Base-by-base conservation (phyloP, 169 alveolate species). In the Plasmodium malariae region DNA sequence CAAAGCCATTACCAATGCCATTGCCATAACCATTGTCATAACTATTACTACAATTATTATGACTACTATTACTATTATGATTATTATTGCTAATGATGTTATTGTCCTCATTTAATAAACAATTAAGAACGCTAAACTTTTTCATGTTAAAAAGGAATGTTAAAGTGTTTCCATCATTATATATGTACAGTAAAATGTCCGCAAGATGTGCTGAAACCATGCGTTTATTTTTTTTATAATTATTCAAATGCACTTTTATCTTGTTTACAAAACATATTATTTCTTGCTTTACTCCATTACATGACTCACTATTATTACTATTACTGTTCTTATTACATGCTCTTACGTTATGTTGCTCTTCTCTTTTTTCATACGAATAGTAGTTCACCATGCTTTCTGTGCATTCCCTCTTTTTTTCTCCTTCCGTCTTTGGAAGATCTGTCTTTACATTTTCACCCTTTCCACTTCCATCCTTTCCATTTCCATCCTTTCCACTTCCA, bases 191-290 rank as follows among this genome's bases (percentile, higher is more conserved):
- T 28, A 78, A 28, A 0, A 78, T 67, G 45, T 78, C 89, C 2
- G 74, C 60, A 12, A 78, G 3, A 7, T 78, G 89, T 11, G 63
- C 36, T 0, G 89, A 78, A 62, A 78, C 19, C 89, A 78, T 78
- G 26, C 89, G 24, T 51, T 78, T 78, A 49, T 43, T 78, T 68
- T 68, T 40, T 63, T 63, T 78, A 55, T 78, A 40, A 78, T 78
- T 63, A 78, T 78, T 78, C 26, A 78, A 17, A 78, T 78, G 76
- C 14, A 78, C 30, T 36, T 78, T 78, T 2, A 37, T 54, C 36
- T 78, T 78, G 11, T 65, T 51, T 0, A 78, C n/a, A 32, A 78
- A 78, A 26, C 36, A 11, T 0, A 78, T 63, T 1, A 63, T 11
- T 78, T 78, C 89, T 45, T 78, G 37, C 28, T 43, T 78, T 9